A percentile compares a stretch with the other conserved stretches of the same genome.
Evolutionary conservation across 805 yeast species (phyloP).

Genomic region (Cyberlindnera lachancei): DNA sequence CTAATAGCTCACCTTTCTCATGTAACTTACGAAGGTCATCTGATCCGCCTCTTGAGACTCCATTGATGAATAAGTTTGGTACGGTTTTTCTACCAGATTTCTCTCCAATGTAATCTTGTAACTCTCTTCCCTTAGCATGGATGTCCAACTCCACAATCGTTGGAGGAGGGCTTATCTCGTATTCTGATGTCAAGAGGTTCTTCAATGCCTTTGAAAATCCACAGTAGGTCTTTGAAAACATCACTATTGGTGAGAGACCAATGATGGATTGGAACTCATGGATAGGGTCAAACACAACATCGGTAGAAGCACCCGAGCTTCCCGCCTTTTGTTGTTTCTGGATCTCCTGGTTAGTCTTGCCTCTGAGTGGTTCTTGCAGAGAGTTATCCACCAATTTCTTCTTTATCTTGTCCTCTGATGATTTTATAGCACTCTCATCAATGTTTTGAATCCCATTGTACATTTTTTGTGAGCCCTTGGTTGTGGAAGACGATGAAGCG

Average conservation of each 20-base stretch:
- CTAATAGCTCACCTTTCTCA: slow-evolving; percentile 44
- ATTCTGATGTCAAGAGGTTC: slow-evolving; percentile 51
- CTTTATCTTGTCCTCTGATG: slow-evolving; percentile 26
- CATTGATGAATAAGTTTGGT: slow-evolving; percentile 78
- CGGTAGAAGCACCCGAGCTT: no score
- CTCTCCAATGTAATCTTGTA: slow-evolving; percentile 65
- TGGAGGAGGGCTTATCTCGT: slow-evolving; percentile 67
- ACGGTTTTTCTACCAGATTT: slow-evolving; percentile 80
- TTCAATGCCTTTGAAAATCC: slow-evolving; percentile 75
- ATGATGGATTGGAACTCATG: slow-evolving; percentile 51
- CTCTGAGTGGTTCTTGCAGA: neutral
- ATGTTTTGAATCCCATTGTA: no score
- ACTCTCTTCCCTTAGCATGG: slow-evolving; percentile 65
- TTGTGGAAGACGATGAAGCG: no score
- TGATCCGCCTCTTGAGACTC: slow-evolving; percentile 76
- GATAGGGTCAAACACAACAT: slow-evolving; percentile 36
- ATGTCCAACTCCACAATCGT: slow-evolving; percentile 73
- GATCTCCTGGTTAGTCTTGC: slow-evolving; percentile 1
- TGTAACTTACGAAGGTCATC: slow-evolving; percentile 72
- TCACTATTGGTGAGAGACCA: slow-evolving; percentile 53
- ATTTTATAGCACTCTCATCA: slow-evolving; percentile 35
- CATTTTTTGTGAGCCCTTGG: no score
- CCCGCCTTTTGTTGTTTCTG: no score
- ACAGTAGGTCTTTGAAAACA: slow-evolving; percentile 51
- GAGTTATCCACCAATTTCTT: no score